Percentiles rank a stretch among this genome's conserved stretches.
These are phyloP conservation scores for Lachancea fermentati DNA, from an alignment of 805 yeast species.

Conservation along the genomic window DNA sequence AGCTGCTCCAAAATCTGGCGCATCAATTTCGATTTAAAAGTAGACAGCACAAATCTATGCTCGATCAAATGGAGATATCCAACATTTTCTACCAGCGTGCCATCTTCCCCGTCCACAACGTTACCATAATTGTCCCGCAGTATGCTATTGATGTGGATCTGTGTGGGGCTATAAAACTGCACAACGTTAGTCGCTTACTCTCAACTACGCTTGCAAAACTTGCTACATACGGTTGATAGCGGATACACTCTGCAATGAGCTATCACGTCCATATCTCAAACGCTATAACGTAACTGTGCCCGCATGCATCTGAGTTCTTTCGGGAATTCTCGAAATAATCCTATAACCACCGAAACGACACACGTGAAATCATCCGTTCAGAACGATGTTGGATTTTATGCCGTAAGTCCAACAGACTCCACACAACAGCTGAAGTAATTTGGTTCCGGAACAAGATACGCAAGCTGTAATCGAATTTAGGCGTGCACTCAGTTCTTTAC, in stretches of 20 bases:
- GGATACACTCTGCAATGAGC: constrained; percentile 29
- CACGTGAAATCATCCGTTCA: neutral
- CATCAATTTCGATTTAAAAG: constrained; percentile 15
- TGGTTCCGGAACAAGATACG: too few relatives aligned
- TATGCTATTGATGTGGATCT: constrained; percentile 5
- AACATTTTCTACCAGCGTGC: neutral
- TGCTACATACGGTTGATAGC: constrained; percentile 16
- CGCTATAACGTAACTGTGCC: too few relatives aligned
- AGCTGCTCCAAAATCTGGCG: constrained; percentile 5
- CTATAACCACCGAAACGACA: too few relatives aligned
- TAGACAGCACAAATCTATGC: constrained; percentile 18
- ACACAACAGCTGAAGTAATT: neutral
- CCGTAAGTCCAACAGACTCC: neutral
- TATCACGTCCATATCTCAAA: constrained; percentile 27
- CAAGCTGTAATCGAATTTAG: neutral
- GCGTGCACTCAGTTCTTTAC: neutral
- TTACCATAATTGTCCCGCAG: constrained; percentile 6
- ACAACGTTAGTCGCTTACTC: constrained; percentile 4
- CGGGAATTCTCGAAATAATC: neutral
- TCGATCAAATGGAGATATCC: constrained; percentile 23
- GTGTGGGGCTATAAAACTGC: constrained; percentile 19
- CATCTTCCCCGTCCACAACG: constrained; percentile 2
- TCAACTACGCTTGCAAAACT: constrained; percentile 4
- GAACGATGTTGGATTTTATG: neutral
- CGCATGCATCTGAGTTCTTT: too few relatives aligned